A percentile compares a stretch with the other conserved stretches of the same genome.
These are phyloP conservation scores for Sequoiadendron giganteum DNA, from an alignment of 75 land plant genomes.

Conservation along the genomic window DNA sequence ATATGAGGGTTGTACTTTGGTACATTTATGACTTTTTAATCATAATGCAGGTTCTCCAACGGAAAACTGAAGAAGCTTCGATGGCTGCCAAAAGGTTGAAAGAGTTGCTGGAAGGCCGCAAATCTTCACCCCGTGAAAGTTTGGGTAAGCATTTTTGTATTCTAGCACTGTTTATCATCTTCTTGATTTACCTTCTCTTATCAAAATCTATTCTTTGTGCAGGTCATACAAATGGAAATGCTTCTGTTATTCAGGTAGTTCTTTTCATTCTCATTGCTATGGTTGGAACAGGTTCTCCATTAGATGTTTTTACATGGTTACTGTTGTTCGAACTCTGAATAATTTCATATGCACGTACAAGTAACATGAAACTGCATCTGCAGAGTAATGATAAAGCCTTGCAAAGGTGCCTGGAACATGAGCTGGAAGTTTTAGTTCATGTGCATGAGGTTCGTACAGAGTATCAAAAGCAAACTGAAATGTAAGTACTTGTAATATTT, in stretches of 20 bases:
- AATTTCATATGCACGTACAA: background rate
- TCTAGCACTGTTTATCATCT: background rate
- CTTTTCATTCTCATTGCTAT: background rate
- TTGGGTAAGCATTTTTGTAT: conserved; percentile 26
- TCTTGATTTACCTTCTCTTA: background rate
- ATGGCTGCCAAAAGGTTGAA: conserved; percentile 94
- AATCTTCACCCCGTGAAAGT: conserved; percentile 52
- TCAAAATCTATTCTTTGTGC: conserved; percentile 9
- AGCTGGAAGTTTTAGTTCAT: conserved; percentile 91
- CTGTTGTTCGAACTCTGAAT: background rate
- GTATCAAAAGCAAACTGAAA: conserved; percentile 93
- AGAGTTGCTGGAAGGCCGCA: conserved; percentile 93
- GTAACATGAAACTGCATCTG: background rate
- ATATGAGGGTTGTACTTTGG: background rate
- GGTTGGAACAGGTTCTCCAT: background rate
- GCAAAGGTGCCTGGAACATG: conserved; percentile 92
- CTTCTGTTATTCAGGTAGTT: conserved; percentile 46
- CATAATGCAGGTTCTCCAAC: conserved; percentile 77
- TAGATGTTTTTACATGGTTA: background rate
- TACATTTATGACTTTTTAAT: background rate
- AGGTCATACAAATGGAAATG: conserved; percentile 53
- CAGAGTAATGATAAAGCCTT: conserved; percentile 84
- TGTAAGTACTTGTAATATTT: conserved; percentile 50
- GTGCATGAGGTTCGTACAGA: conserved; percentile 97
- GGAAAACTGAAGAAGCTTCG: conserved; percentile 99